phyloP scores from a whole-genome alignment of 805 yeast species.

The baker's yeast (Saccharomyces cerevisiae) region DNA sequence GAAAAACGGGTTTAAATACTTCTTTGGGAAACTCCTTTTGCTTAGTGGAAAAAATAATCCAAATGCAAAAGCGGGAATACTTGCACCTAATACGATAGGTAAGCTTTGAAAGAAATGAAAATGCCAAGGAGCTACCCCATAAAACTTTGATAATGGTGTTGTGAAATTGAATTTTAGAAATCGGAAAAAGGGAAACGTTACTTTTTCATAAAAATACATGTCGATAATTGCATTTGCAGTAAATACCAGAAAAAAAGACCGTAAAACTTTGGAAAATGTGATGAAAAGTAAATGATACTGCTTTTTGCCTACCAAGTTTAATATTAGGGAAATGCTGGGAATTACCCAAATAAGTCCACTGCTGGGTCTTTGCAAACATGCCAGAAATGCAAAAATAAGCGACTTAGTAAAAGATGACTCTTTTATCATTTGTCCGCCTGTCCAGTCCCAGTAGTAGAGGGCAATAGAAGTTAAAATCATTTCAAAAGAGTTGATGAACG shows the following conservation, averaged over 20 bases:
- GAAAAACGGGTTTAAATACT: constrained; percentile 7
- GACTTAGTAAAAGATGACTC: constrained; percentile 28
- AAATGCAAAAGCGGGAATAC: constrained; percentile 50
- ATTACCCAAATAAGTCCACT: constrained; percentile 69
- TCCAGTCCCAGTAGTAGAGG: constrained; percentile 67
- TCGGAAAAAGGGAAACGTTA: constrained; percentile 55
- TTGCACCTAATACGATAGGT: constrained; percentile 64
- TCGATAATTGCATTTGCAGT: constrained; percentile 42
- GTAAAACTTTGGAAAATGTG: constrained; percentile 16
- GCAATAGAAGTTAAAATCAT: constrained; percentile 60
- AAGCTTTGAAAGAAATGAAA: constrained; percentile 78
- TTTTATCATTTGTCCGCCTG: constrained; percentile 15
- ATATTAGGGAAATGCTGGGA: constrained; percentile 39
- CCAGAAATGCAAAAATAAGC: constrained; percentile 45
- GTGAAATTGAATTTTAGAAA: constrained; percentile 74
- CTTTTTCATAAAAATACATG: constrained; percentile 46
- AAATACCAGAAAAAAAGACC: constrained; percentile 25
- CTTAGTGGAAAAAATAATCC: constrained; percentile 32
- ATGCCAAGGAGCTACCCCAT: constrained; percentile 79
- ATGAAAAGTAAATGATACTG: constrained; percentile 6
- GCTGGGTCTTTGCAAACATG: constrained; percentile 78
- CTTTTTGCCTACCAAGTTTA: constrained; percentile 6
- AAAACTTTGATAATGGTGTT: constrained; percentile 65
- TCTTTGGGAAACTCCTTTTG: background rate
- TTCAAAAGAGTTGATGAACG: constrained; percentile 82